Evolutionary conservation across 768 basidiomycete species (phyloP).

Genomic region (Hortiboletus campestris): DNA sequence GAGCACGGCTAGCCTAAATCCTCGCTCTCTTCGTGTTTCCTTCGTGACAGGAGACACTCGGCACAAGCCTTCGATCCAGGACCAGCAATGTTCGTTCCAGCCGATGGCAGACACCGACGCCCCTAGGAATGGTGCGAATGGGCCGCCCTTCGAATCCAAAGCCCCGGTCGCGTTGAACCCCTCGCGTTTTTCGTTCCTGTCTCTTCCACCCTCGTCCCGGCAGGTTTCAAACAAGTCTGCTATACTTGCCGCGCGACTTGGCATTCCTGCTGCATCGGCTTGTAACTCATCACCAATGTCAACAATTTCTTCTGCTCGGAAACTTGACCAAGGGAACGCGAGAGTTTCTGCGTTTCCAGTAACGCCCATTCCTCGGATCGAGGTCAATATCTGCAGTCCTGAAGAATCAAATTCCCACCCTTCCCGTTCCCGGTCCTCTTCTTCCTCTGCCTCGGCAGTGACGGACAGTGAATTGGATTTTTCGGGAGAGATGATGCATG

Average conservation of each 20-base stretch:
- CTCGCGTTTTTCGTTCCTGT: background rate
- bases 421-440: background rate
- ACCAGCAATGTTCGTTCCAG: background rate
- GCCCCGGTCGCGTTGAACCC: conserved; percentile 9
- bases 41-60: background rate
- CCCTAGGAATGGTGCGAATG: background rate
- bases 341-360: conserved; percentile 2
- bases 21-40: background rate
- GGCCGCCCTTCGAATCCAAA: conserved; percentile 3
- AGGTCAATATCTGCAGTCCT: background rate
- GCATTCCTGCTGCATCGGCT: conserved; percentile 1
- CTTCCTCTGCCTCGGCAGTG: background rate
- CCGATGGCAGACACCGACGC: background rate
- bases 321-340: conserved; percentile 10
- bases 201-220: background rate
- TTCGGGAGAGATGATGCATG: background rate
- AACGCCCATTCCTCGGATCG: conserved; percentile 2
- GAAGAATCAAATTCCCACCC: background rate
- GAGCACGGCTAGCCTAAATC: background rate
- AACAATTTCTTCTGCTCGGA: background rate
- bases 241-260: conserved; percentile 8
- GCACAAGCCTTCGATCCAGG: background rate
- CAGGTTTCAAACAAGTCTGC: conserved; percentile 10
- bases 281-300: background rate
- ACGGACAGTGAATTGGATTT: conserved; percentile 4